These are phyloP conservation scores for Didymella glomerata DNA, from an alignment of 2,329 filamentous ascomycete species.

Conservation along the genomic window DNA sequence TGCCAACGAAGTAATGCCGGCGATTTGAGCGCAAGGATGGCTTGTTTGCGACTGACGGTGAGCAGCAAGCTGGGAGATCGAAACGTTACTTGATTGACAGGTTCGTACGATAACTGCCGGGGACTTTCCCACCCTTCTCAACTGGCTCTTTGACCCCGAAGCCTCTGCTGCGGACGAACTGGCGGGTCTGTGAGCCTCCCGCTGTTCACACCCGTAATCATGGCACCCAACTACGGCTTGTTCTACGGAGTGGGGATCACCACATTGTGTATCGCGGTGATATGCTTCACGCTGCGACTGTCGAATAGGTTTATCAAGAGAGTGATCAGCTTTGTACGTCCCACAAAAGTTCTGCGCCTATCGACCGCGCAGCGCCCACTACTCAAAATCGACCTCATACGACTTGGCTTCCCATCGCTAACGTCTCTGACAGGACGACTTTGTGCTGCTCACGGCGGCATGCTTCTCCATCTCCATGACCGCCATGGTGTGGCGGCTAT, in stretches of 20 bases:
- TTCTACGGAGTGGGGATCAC: constrained; percentile 23
- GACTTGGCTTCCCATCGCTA: neutral
- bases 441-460: constrained; percentile 12
- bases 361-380: neutral
- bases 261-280: constrained; percentile 15
- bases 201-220: constrained; percentile 7
- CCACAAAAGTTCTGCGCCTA: neutral
- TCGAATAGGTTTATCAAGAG: constrained; percentile 19
- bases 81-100: constrained; percentile 7
- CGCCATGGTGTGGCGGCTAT: constrained; percentile 17
- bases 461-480: constrained; percentile 16
- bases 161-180: constrained; percentile 5
- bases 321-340: constrained; percentile 16
- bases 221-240: constrained; percentile 21
- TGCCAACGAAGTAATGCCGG: constrained; percentile 17
- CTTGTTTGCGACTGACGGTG: neutral
- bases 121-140: constrained; percentile 1
- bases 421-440: constrained; percentile 12
- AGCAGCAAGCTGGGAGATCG: constrained; percentile 2
- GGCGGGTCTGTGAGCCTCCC: constrained; percentile 7
- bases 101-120: constrained; percentile 1
- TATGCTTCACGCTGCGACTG: constrained; percentile 18
- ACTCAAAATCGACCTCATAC: neutral
- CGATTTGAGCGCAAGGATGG: constrained; percentile 5
- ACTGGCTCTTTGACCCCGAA: neutral